Base-by-base conservation (phyloP, 306 rosid species). In the Dalbergia cultrata region DNA sequence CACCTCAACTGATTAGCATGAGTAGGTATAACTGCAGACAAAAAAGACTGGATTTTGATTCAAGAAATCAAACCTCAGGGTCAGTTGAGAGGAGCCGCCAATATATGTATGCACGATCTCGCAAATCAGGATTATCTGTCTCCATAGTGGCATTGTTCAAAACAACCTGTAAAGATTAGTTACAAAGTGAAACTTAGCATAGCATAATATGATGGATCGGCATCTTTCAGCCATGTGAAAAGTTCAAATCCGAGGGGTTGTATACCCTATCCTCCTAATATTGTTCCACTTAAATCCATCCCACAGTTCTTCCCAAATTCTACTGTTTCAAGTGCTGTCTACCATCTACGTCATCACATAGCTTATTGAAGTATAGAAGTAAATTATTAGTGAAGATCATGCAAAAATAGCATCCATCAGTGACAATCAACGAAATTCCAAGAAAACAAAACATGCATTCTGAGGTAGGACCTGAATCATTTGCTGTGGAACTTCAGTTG, bases 81-180 rank as follows among this genome's bases (percentile, higher is more conserved):
- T 96, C 99, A 72, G 94, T 93, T 79, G 99, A 93, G 79, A 96
- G 85, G 86, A 96, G 99, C 47, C 99, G 98, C 99, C 99, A 96
- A 92, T 96, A 96, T 70, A 96, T 96, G 85, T 96, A 96, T 60
- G 99, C 99, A 34, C 99, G 98, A 83, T 96, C 99, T 66, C 98
- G 90, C 68, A 96, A 88, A 88, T 96, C 99, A 77, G 99, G 99
- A 89, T 96, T 96, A 89, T 96, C 99, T 5, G 99, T 96, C 88
- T 93, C 99, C 83, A 88, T 90, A 57, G 99, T 96, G 37, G 99
- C 99, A 82, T 93, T 96, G 88, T 93, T 96, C 92, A 96, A 86
- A 83, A 96, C 99, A 85, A 90, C 98, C 99, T 96, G 90, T 57
- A 75, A 82, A 69, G 13, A 81, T 54, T 39, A 69, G 77, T 16